These are phyloP conservation scores for Candida ipomoeae DNA, from an alignment of 805 yeast genomes.

Conservation along the genomic window DNA sequence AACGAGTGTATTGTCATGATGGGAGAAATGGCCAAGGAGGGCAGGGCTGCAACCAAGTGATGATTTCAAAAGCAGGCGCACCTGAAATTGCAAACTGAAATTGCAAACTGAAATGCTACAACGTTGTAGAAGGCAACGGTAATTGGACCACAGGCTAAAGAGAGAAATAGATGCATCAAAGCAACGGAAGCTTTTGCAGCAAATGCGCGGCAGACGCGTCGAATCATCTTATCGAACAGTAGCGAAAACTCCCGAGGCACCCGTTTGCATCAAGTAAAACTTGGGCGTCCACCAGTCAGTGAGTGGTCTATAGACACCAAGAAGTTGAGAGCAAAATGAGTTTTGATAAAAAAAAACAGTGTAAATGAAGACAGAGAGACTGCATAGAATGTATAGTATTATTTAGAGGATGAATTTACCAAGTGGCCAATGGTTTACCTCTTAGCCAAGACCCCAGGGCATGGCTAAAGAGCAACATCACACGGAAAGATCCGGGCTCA, in stretches of 20 bases:
- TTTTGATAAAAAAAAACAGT: too few relatives aligned
- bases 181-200: neutral
- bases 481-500: neutral
- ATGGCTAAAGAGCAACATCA: neutral
- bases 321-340: too few relatives aligned
- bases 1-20: conserved; percentile 66
- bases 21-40: conserved; percentile 47
- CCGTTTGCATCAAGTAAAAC: too few relatives aligned
- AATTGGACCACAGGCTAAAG: neutral
- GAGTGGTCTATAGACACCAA: too few relatives aligned
- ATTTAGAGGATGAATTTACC: too few relatives aligned
- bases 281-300: too few relatives aligned
- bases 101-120: neutral
- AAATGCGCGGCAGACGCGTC: conserved; percentile 1
- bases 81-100: neutral
- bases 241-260: neutral
- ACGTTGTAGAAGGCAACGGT: neutral
- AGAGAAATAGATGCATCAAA: neutral
- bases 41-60: neutral
- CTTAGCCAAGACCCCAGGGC: too few relatives aligned
- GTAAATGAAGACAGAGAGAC: too few relatives aligned
- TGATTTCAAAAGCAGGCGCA: neutral
- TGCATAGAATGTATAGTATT: too few relatives aligned
- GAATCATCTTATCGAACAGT: neutral
- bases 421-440: too few relatives aligned